A percentile compares a stretch with the other conserved stretches of the same genome.
Evolutionary conservation across 306 rosid species (phyloP).

Genomic region (Gillenia trifoliata): DNA sequence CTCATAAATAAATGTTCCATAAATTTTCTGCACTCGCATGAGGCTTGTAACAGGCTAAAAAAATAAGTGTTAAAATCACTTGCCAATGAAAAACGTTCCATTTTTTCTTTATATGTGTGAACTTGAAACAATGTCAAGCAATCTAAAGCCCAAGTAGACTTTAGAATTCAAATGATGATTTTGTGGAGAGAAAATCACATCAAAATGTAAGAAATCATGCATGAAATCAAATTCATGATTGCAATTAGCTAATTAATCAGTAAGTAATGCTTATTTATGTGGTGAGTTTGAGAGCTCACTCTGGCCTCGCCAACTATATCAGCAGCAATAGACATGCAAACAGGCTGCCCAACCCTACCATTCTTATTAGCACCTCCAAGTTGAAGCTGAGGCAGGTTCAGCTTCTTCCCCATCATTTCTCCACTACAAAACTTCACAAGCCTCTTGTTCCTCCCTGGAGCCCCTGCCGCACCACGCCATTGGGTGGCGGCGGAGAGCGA

Average conservation of each 20-base stretch:
- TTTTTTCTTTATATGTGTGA: too few species aligned
- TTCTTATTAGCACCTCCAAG: slow-evolving; percentile 9
- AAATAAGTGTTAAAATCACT: background rate
- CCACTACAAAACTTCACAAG: slow-evolving; percentile 34
- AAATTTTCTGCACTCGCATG: background rate
- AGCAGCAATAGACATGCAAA: slow-evolving; percentile 39
- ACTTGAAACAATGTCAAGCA: background rate
- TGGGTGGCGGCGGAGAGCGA: slow-evolving; percentile 26
- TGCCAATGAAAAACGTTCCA: too few species aligned
- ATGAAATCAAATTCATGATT: background rate
- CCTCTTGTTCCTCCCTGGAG: slow-evolving; percentile 26
- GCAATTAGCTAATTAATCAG: background rate
- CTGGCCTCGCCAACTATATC: slow-evolving; percentile 16
- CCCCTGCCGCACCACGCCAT: slow-evolving; percentile 1
- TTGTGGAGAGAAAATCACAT: background rate
- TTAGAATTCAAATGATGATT: background rate
- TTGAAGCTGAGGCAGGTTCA: slow-evolving; percentile 25
- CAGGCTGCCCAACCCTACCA: slow-evolving; percentile 10
- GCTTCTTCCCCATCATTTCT: slow-evolving; percentile 48
- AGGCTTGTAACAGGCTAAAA: background rate
- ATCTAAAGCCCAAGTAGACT: background rate
- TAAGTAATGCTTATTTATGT: background rate
- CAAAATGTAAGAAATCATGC: background rate
- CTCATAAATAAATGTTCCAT: too few species aligned
- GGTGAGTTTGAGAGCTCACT: slow-evolving; percentile 19